Conservation (phyloP, 495 filamentous ascomycete species). For the Xylaria longipes region DNA sequence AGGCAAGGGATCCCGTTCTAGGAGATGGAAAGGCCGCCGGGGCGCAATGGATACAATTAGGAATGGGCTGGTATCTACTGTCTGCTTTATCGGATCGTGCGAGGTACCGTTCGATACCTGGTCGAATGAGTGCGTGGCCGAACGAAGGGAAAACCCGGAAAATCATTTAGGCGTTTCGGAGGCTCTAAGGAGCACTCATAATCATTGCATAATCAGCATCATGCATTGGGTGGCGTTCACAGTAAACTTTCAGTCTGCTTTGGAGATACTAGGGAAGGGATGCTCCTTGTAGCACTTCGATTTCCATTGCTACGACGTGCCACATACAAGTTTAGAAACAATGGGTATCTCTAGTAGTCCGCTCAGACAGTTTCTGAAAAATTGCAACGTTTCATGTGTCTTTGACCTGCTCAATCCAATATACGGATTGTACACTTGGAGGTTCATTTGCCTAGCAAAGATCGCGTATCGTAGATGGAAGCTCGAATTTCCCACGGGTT, state of each 20-base stretch:
- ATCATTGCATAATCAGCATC: conserved; percentile 14
- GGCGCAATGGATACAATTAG: neutral
- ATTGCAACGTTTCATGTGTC: neutral
- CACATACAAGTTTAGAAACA: neutral
- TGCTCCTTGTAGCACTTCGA: neutral
- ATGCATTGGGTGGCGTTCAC: conserved; percentile 27
- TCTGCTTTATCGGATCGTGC: neutral
- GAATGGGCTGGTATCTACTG: neutral
- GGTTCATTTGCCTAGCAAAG: conserved; percentile 38
- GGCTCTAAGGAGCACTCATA: neutral
- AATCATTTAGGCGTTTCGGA: conserved; percentile 9
- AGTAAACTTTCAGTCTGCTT: neutral
- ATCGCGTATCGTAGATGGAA: conserved; percentile 57
- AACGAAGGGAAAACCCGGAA: conserved; percentile 4
- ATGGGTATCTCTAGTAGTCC: neutral
- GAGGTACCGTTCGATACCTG: neutral
- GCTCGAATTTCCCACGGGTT: conserved; percentile 75
- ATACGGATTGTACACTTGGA: neutral
- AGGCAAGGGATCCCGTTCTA: conserved; percentile 29
- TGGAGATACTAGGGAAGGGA: neutral
- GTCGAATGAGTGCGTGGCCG: neutral
- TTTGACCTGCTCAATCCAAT: neutral
- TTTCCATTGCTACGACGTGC: neutral
- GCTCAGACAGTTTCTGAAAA: neutral
- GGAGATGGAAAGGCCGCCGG: conserved; percentile 24